Evolutionary conservation across 225 moss, liverwort and hornwort species (phyloP).

Genomic region (Climacium dendroides): DNA sequence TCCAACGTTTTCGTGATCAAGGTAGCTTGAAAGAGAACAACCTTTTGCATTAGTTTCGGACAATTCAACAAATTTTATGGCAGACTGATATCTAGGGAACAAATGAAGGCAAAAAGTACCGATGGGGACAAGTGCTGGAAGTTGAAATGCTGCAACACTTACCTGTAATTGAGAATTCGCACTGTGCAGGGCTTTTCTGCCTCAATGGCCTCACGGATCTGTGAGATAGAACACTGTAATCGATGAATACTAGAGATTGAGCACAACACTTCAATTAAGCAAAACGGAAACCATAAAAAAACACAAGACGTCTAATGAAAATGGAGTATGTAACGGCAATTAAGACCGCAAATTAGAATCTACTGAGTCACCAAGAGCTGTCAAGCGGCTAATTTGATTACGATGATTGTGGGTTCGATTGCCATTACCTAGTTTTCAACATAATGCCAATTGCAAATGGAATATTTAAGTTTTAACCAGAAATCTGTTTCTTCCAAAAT

Average conservation of each 20-base stretch:
- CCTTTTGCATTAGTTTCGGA: neutral
- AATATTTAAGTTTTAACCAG: neutral
- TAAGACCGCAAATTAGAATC: neutral
- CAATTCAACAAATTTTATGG: neutral
- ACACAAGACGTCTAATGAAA: neutral
- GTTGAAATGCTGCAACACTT: neutral
- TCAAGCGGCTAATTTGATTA: neutral
- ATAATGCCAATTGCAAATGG: neutral
- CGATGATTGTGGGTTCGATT: neutral
- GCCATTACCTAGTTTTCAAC: neutral
- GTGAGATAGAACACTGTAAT: neutral
- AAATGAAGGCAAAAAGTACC: neutral
- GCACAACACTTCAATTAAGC: neutral
- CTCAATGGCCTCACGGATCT: slow-evolving; percentile 60
- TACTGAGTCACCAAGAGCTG: neutral
- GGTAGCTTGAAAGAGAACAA: neutral
- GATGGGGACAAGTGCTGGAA: neutral
- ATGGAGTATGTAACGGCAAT: neutral
- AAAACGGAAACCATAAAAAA: neutral
- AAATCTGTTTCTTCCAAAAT: neutral
- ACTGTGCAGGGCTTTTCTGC: slow-evolving; percentile 54
- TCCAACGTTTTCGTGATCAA: neutral
- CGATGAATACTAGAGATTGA: neutral
- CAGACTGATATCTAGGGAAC: neutral
- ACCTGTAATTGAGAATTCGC: slow-evolving; percentile 71